Conservation (phyloP, 2,329 filamentous ascomycete genomes). For the Hymenoscyphus scutula region DNA sequence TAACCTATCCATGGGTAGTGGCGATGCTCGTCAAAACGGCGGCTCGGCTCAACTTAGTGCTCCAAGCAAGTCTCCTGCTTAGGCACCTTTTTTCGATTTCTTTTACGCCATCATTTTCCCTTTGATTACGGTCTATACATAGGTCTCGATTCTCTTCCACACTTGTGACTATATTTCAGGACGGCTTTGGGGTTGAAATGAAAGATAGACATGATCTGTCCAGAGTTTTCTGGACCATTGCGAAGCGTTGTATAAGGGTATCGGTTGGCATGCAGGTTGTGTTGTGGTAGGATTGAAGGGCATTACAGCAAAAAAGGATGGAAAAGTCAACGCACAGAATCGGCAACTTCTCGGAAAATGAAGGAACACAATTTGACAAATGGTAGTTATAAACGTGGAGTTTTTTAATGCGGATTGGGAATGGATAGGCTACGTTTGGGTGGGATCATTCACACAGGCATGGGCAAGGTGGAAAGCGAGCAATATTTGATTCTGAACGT, state of each 20-base stretch:
- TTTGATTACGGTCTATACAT: constrained; percentile 33
- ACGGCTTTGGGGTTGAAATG: constrained; percentile 36
- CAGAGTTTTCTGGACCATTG: constrained; percentile 31
- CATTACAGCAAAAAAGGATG: constrained; percentile 34
- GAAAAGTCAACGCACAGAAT: constrained; percentile 24
- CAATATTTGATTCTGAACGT: constrained; percentile 20
- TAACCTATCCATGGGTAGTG: constrained; percentile 67
- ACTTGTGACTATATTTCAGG: constrained; percentile 36
- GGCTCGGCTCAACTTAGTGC: constrained; percentile 35
- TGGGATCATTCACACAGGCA: constrained; percentile 18
- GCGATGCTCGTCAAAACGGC: constrained; percentile 62
- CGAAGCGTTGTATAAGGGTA: constrained; percentile 31
- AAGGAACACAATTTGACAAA: constrained; percentile 29
- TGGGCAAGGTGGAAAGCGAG: constrained; percentile 15
- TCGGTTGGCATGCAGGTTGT: constrained; percentile 26
- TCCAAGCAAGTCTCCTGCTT: constrained; percentile 38
- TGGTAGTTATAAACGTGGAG: constrained; percentile 35
- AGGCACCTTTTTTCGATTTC: constrained; percentile 22
- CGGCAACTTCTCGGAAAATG: constrained; percentile 17
- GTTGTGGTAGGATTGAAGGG: constrained; percentile 23
- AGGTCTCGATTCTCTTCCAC: constrained; percentile 31
- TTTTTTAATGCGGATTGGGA: constrained; percentile 37
- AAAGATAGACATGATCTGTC: constrained; percentile 34
- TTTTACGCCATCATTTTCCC: constrained; percentile 28
- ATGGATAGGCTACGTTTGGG: constrained; percentile 29